These are phyloP conservation scores for Rhizophora apiculata DNA, from an alignment of 345 rosid species.

Conservation along the genomic window DNA sequence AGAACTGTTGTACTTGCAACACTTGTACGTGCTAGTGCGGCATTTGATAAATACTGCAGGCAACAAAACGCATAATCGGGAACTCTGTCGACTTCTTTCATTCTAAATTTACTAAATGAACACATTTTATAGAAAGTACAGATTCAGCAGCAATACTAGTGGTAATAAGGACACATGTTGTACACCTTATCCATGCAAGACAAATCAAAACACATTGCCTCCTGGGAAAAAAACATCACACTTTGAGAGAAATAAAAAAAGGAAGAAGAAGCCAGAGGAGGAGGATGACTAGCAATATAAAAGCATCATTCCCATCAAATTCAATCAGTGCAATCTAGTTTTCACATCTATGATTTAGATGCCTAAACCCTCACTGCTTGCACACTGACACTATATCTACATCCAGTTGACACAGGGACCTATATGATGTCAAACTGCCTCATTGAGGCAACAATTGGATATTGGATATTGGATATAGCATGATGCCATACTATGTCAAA, in stretches of 20 bases:
- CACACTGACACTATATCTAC: too few relatives aligned
- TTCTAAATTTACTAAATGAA: slow-evolving; percentile 4
- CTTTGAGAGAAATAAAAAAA: too few relatives aligned
- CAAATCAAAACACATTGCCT: too few relatives aligned
- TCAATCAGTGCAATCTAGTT: too few relatives aligned
- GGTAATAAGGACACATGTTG: too few relatives aligned
- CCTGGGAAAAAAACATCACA: too few relatives aligned
- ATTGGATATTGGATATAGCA: too few relatives aligned
- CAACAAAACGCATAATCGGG: slow-evolving; percentile 1
- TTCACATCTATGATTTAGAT: too few relatives aligned
- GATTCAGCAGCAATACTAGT: background rate
- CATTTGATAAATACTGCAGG: slow-evolving; percentile 91
- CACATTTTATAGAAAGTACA: background rate
- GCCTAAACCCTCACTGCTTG: too few relatives aligned
- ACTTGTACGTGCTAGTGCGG: slow-evolving; percentile 95
- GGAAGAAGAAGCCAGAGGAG: too few relatives aligned
- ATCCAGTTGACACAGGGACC: background rate
- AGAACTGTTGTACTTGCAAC: slow-evolving; percentile 98
- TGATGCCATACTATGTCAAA: background rate
- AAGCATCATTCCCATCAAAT: too few relatives aligned
- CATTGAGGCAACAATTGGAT: background rate
- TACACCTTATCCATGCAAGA: too few relatives aligned
- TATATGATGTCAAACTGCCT: background rate
- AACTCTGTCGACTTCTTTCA: slow-evolving; percentile 4
- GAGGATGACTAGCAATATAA: background rate